Evolutionary conservation across 805 yeast species (phyloP).

Genomic region (Starmerella lactis-condensi): DNA sequence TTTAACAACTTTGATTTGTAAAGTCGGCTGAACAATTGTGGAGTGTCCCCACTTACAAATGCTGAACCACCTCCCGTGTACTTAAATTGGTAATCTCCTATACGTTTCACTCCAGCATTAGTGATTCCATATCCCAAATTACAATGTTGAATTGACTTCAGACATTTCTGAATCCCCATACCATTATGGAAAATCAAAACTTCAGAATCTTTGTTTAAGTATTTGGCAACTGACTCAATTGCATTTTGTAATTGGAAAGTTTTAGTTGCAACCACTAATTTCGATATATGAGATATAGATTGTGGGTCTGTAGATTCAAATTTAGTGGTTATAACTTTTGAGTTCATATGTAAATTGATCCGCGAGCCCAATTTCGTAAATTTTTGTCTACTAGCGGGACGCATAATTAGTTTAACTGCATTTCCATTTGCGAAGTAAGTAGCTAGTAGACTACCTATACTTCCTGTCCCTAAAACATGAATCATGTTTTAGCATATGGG

Average conservation of each 20-base stretch:
- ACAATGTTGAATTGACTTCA: slow-evolving; percentile 35
- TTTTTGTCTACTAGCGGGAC: too few relatives aligned
- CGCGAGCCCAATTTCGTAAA: too few relatives aligned
- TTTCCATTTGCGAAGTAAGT: slow-evolving; percentile 26
- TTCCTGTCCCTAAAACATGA: slow-evolving; percentile 35
- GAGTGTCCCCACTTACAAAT: too few relatives aligned
- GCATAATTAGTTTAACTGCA: slow-evolving; percentile 27
- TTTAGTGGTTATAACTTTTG: too few relatives aligned
- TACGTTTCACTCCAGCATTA: slow-evolving; percentile 62
- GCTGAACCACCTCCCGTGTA: slow-evolving; percentile 53
- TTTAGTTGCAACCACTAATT: too few relatives aligned
- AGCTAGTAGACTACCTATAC: slow-evolving; percentile 35
- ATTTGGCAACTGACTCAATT: slow-evolving; percentile 34
- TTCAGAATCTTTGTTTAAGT: slow-evolving; percentile 33
- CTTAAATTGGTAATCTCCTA: slow-evolving; percentile 27
- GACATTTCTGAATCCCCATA: slow-evolving; percentile 45
- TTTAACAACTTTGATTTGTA: too few relatives aligned
- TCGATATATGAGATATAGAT: too few relatives aligned
- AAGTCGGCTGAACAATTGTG: too few relatives aligned
- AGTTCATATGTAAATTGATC: too few relatives aligned
- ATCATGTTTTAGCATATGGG: slow-evolving; percentile 10
- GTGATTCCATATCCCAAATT: slow-evolving; percentile 54
- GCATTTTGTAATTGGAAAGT: too few relatives aligned
- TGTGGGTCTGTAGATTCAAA: too few relatives aligned
- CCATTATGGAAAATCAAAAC: slow-evolving; percentile 70